These are phyloP conservation scores for Solanum microdontum DNA, from an alignment of 257 asterid genomes.

Conservation along the genomic window DNA sequence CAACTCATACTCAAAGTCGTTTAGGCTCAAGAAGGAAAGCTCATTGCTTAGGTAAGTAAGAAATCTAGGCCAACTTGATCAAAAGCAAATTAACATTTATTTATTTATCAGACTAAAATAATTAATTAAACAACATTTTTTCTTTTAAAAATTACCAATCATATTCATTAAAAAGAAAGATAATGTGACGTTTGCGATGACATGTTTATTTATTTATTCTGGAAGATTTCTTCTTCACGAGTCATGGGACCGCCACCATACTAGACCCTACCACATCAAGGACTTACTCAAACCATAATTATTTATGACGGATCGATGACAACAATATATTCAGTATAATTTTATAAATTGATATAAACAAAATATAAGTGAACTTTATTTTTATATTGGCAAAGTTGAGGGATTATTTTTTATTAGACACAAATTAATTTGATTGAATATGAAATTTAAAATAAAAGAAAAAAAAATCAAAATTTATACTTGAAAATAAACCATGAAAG, in stretches of 20 bases:
- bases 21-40: background rate
- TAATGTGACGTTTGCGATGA: background rate
- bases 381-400: background rate
- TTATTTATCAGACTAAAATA: background rate
- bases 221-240: background rate
- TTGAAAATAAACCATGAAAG: background rate
- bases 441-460: too few species aligned
- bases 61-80: background rate
- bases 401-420: background rate
- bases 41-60: background rate
- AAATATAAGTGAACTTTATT: too few species aligned
- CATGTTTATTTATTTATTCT: background rate
- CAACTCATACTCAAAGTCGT: background rate
- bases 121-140: background rate
- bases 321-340: too few species aligned
- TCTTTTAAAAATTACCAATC: background rate
- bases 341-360: too few species aligned
- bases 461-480: background rate
- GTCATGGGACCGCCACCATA: background rate
- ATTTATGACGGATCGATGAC: rapidly evolving
- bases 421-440: too few species aligned
- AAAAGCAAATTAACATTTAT: background rate
- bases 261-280: background rate
- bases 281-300: background rate
- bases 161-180: too few species aligned